Evolutionary conservation across 192 early-diverging fungal genomes (phyloP).

Genomic region (Coemansia sp.): DNA sequence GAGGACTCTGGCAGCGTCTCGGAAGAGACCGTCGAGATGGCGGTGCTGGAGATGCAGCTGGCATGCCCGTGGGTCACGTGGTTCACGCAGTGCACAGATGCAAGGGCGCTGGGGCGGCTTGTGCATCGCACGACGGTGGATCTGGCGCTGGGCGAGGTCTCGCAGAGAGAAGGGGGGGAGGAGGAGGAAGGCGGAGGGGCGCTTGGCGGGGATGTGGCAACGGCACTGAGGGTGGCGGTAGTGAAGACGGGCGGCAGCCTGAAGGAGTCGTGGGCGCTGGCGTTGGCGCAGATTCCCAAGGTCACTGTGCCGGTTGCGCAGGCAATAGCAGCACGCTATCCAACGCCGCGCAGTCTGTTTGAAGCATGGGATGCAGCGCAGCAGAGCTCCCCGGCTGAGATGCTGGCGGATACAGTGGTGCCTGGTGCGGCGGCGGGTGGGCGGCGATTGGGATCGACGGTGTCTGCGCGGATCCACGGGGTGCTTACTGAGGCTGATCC

Average conservation of each 20-base stretch:
- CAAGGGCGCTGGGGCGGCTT: slow-evolving; percentile 23
- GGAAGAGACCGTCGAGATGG: slow-evolving; percentile 22
- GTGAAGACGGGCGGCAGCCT: slow-evolving; percentile 36
- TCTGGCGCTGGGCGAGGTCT: slow-evolving; percentile 20
- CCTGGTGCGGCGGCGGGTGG: slow-evolving; percentile 19
- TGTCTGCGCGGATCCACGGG: slow-evolving; percentile 35
- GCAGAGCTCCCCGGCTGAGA: slow-evolving; percentile 14
- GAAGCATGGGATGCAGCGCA: slow-evolving; percentile 23
- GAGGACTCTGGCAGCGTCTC: neutral
- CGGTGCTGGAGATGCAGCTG: slow-evolving; percentile 30
- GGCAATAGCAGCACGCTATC: slow-evolving; percentile 26
- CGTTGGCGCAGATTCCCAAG: slow-evolving; percentile 45
- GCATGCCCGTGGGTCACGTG: slow-evolving; percentile 31
- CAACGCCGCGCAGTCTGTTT: slow-evolving; percentile 34
- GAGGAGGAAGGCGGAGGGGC: neutral
- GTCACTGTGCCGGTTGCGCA: slow-evolving; percentile 38
- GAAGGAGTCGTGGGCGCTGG: slow-evolving; percentile 32
- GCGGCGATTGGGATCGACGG: slow-evolving; percentile 23
- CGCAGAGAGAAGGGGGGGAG: neutral
- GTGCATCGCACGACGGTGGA: slow-evolving; percentile 38
- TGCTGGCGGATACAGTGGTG: slow-evolving; percentile 25
- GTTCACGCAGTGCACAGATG: slow-evolving; percentile 35
- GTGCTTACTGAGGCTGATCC: slow-evolving; percentile 34
- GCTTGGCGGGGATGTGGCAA: slow-evolving; percentile 19
- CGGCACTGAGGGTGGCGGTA: slow-evolving; percentile 14